phyloP scores from a whole-genome alignment of 345 rosid species.

The Citrus australasica region DNA sequence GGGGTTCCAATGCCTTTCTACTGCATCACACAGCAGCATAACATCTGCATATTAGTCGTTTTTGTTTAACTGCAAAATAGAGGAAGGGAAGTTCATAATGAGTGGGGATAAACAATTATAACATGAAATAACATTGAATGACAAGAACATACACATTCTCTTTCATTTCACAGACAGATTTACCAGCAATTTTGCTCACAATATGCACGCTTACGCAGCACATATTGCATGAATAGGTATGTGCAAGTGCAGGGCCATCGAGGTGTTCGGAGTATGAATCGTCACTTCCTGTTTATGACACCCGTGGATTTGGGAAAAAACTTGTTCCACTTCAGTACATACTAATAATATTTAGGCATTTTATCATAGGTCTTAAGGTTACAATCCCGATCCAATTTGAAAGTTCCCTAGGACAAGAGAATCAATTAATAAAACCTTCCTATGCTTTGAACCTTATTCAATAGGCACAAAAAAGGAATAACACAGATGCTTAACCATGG shows the following conservation, averaged over 20 bases:
- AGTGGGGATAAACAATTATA: slow-evolving; percentile 1
- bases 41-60: neutral
- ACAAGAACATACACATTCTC: too few species aligned
- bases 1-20: slow-evolving; percentile 27
- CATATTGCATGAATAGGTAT: neutral
- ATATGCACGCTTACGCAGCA: neutral
- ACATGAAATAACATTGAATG: neutral
- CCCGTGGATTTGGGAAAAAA: too few species aligned
- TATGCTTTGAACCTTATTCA: neutral
- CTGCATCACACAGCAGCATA: slow-evolving; percentile 22
- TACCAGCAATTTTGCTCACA: neutral
- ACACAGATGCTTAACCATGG: neutral
- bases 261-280: too few species aligned
- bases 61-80: slow-evolving; percentile 42
- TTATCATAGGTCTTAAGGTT: neutral
- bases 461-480: neutral
- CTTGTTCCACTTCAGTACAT: neutral
- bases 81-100: neutral
- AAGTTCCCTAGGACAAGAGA: neutral
- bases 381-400: neutral
- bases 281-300: too few species aligned
- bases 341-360: too few species aligned
- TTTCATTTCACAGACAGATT: too few species aligned
- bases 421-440: neutral
- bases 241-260: neutral